Evolutionary conservation across 1,139 yeast genomes (phyloP), one percentile per base, ranked within the genome.

Genomic region (Geotrichum cucujoidarum): DNA sequence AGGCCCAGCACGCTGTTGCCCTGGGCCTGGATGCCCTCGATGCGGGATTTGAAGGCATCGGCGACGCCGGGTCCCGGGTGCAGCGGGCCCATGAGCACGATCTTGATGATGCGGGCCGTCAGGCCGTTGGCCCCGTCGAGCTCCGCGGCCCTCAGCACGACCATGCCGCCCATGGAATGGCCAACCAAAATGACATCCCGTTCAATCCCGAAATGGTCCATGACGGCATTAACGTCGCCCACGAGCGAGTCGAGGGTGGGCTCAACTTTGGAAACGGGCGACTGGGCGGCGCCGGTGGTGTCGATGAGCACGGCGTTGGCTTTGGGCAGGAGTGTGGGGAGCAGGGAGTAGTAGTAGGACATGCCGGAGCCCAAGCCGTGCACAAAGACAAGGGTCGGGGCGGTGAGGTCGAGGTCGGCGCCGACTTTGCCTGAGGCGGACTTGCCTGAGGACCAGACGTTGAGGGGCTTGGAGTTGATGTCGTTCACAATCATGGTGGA

Each of bases 141-240:
- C 32, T 52, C 54, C 14, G 56, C 56, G 16, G 60, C 51, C 40
- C 58, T 58, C 47, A 57, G 56, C 11, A 63, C 61, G 20, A 62
- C 53, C 63, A 64, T 59, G 1, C 68, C 68, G 2, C 67, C 64
- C 66, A 64, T 63, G 1, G 68, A 63, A 48, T 63, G 67, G 3
- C 68, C 68, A 13, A 63, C 60, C 13, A 37, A 24, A n/a, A 63
- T 45, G 8, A 55, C 52, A 3, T 60, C 40, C 13, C 53, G 43
- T 14, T 48, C 37, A 24, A 61, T 44, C 1, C 43, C 49, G 35
- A 55, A 49, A 39, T 58, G 57, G 25, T 54, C 47, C 10, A 63
- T 50, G 20, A 60, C 52, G 13, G 52, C 54, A 18, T 55, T 42
- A 6, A 60, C 57, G 48, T 60, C 64, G 1, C 46, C 38, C 18